phyloP scores from a whole-genome alignment of 2,329 filamentous ascomycete species.

The Fusarium sp. region DNA sequence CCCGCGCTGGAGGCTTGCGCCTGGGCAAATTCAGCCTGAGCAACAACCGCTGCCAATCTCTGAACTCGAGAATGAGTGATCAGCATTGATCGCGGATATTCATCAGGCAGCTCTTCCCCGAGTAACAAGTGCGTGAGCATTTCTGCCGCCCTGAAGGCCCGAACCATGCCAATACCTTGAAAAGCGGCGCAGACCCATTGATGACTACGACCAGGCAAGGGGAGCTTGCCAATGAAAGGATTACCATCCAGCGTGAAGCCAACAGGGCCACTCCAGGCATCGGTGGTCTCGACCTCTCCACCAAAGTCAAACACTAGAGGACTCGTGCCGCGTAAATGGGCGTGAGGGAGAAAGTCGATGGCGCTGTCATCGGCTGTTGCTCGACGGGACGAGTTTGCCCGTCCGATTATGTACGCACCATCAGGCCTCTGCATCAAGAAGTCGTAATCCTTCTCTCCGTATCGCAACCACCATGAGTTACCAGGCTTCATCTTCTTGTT shows the following conservation, averaged over 20 bases:
- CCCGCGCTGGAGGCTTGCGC: not conserved
- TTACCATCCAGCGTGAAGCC: conserved; percentile 32
- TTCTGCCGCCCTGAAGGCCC: not conserved
- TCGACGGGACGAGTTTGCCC: not conserved
- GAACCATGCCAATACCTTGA: conserved; percentile 33
- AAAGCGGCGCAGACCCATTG: conserved; percentile 37
- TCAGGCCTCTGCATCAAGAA: conserved; percentile 38
- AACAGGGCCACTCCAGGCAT: conserved; percentile 22
- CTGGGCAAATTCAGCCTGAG: not conserved
- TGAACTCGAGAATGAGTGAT: not conserved
- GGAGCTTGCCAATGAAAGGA: conserved; percentile 18
- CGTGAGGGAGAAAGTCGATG: not conserved
- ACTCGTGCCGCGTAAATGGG: not conserved
- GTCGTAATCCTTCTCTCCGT: conserved; percentile 42
- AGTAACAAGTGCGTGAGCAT: not conserved
- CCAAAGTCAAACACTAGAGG: not conserved
- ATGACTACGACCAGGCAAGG: conserved; percentile 21
- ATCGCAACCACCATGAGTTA: conserved; percentile 35
- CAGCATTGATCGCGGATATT: not conserved
- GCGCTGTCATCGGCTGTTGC: not conserved
- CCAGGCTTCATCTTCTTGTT: not conserved
- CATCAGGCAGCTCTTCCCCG: not conserved
- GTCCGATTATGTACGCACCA: conserved; percentile 1
- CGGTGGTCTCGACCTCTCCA: not conserved
- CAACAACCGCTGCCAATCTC: not conserved